Base-by-base conservation (phyloP, 1,284 basidiomycete species). In the Cutaneotrichosporon cutaneum region DNA sequence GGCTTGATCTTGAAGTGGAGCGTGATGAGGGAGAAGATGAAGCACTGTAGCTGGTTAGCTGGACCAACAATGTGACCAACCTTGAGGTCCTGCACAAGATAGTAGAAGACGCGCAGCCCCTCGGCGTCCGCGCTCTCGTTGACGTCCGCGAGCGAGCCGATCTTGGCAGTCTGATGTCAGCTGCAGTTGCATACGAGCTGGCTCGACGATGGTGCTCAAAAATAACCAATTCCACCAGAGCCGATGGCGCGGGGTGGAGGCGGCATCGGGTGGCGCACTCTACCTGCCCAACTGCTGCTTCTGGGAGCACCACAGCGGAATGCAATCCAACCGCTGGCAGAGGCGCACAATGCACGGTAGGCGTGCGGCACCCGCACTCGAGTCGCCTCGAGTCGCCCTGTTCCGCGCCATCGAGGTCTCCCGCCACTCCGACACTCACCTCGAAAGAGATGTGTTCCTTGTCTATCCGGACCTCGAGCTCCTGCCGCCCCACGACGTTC, bases 1-100 rank as follows among this genome's bases (percentile, higher is more conserved):
- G 95, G 95, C 85, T 99, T 98, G 85, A 99, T 98, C 83, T 98
- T 98, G 88, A 98, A 98, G 83, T 99, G 94, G 48, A 98, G 85
- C 14, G 92, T 92, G 77, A 98, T 98, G 67, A 99, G 85, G 21
- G 94, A 96, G 81, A 98, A 97, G 70, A 98, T 94, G 67, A 97
- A 86, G 80, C 94, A 97, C 94, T 97, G 36, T 0, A 30, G 30
- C 27, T 48, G 14, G 35, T 42, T 13, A 42, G 44, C 8, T 33
- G 35, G 4, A 0, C 4, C 6, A 33, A 22, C 11, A 4, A 21
- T 22, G 32, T 8, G 48, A 26, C 85, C 55, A 67, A 91, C 95
- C 85, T 92, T 94, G 71, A 99, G 83, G 79, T 99, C 96, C 80
- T 99, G 95, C 6, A 99, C 91, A 30, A 99, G 85, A 75, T 99